Conservation (phyloP, 441 rosid species). For the Erysimum cheiri region DNA sequence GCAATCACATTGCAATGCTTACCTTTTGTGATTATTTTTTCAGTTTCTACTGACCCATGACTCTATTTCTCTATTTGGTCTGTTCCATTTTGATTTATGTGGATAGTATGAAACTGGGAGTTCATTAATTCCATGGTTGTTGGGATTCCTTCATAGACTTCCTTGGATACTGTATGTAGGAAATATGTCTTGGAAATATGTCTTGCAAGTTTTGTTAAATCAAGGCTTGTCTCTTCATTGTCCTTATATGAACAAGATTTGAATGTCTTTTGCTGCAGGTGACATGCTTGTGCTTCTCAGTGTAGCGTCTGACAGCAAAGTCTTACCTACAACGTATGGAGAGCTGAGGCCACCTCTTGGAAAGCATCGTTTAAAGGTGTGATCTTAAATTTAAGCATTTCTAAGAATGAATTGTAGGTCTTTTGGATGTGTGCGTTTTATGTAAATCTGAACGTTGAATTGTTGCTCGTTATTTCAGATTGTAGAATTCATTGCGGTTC, state of each 20-base stretch:
- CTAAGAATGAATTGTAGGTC: slow-evolving; percentile 5
- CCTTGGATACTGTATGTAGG: slow-evolving; percentile 23
- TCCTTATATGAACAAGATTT: slow-evolving; percentile 29
- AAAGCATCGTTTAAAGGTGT: slow-evolving; percentile 63
- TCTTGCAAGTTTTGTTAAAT: slow-evolving; percentile 26
- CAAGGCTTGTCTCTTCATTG: slow-evolving; percentile 3
- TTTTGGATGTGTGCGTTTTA: slow-evolving; percentile 4
- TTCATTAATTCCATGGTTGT: slow-evolving; percentile 30
- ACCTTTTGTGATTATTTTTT: slow-evolving; percentile 19
- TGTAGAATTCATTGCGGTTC: slow-evolving; percentile 92
- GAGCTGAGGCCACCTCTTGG: slow-evolving; percentile 97
- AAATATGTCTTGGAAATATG: no score
- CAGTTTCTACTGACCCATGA: slow-evolving; percentile 28
- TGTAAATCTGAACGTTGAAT: background rate
- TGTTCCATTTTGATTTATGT: slow-evolving; percentile 30
- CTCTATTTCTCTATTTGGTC: slow-evolving; percentile 9
- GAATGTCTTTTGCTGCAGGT: slow-evolving; percentile 55
- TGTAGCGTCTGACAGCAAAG: slow-evolving; percentile 76
- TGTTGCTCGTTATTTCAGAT: slow-evolving; percentile 52
- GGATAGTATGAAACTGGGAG: slow-evolving; percentile 12
- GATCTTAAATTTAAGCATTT: slow-evolving; percentile 23
- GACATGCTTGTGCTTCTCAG: slow-evolving; percentile 74
- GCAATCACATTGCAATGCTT: slow-evolving; percentile 24
- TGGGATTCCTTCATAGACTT: slow-evolving; percentile 28
- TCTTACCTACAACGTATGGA: slow-evolving; percentile 90